Percentiles rank a stretch among this genome's conserved stretches.
These are phyloP conservation scores for Pseudocercospora musae DNA, from an alignment of 2,329 filamentous ascomycete species.

Conservation along the genomic window DNA sequence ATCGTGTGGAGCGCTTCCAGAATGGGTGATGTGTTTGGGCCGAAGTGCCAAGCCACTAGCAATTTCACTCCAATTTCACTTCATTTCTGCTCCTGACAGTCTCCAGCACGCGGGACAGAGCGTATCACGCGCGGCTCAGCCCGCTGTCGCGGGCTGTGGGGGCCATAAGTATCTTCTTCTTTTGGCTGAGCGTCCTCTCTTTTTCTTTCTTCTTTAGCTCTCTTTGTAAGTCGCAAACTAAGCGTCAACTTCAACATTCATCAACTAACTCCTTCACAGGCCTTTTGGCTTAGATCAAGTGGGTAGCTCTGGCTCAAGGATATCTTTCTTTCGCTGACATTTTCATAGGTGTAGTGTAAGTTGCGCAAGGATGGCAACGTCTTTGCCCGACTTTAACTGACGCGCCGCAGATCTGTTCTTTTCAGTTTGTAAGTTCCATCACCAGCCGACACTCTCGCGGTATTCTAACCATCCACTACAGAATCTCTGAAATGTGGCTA, in stretches of 20 bases:
- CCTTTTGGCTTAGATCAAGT: slow-evolving; percentile 15
- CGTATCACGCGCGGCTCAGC: background rate
- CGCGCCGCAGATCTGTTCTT: background rate
- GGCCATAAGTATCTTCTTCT: background rate
- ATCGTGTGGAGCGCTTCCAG: no score
- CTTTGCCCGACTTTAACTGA: background rate
- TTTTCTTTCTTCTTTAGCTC: slow-evolving; percentile 6
- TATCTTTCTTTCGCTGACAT: no score
- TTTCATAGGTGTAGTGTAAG: background rate
- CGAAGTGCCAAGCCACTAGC: background rate
- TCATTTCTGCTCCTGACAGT: background rate
- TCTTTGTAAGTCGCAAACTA: background rate
- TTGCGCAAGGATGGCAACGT: background rate
- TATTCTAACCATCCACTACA: background rate
- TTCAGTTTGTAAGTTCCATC: background rate
- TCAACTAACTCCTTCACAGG: background rate
- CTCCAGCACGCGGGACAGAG: background rate
- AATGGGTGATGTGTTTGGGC: no score
- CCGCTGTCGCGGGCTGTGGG: no score
- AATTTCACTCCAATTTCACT: background rate
- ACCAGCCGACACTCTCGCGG: background rate
- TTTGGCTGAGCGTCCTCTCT: background rate
- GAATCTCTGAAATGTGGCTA: slow-evolving; percentile 9
- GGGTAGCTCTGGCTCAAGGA: no score
- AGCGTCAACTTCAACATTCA: background rate